These are phyloP conservation scores for Carex littledalei DNA, from an alignment of 176 grass and related monocot species.

Conservation along the genomic window DNA sequence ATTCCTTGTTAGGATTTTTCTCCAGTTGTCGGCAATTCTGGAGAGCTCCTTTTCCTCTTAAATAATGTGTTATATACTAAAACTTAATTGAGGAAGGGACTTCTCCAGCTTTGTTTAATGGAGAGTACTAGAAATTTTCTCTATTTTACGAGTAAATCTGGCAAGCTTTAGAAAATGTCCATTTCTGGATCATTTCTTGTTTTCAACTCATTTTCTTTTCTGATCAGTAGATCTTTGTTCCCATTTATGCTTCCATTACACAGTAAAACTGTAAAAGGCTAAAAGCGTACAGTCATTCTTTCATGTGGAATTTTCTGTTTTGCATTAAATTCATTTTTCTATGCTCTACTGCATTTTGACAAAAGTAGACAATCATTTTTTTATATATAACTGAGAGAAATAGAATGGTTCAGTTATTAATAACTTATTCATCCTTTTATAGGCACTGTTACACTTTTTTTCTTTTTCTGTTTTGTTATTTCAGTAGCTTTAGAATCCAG, in stretches of 20 bases:
- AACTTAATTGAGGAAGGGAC: not conserved
- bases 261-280: not conserved
- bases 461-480: not conserved
- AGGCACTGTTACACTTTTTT: not conserved
- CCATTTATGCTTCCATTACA: not conserved
- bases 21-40: not conserved
- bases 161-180: not conserved
- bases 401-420: not conserved
- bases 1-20: not conserved
- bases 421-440: not conserved
- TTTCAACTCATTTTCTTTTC: not conserved
- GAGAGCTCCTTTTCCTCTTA: not conserved
- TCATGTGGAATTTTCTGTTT: not conserved
- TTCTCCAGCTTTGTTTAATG: not conserved
- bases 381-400: not conserved
- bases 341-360: not conserved
- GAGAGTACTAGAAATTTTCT: not conserved
- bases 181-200: not conserved
- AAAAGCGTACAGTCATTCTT: not conserved
- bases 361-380: not conserved
- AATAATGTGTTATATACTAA: not conserved
- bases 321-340: not conserved
- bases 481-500: not conserved
- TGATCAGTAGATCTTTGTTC: not conserved
- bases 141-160: not conserved